A percentile compares a stretch with the other conserved stretches of the same genome.
Conservation (phyloP, 176 grass and related monocot genomes). For the Paspalum notatum region DNA sequence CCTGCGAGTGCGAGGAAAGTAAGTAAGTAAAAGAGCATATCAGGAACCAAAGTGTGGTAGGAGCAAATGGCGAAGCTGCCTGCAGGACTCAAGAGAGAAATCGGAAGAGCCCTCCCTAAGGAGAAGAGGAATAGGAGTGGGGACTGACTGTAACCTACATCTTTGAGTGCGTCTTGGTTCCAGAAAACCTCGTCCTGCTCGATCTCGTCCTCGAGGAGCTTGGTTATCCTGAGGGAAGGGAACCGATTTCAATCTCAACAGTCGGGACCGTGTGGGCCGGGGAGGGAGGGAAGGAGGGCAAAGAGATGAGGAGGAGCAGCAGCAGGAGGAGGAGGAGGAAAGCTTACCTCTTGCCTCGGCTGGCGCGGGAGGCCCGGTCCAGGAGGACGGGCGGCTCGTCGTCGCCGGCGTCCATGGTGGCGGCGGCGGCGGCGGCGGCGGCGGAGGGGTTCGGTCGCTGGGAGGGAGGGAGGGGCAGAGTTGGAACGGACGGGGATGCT, state of each 20-base stretch:
- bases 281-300: background rate
- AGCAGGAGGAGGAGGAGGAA: background rate
- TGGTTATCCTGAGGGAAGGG: constrained; percentile 66
- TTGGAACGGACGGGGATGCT: too few species aligned
- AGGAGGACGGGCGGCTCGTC: constrained; percentile 57
- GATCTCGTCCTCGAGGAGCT: constrained; percentile 72
- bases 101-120: constrained; percentile 1
- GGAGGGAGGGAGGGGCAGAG: too few species aligned
- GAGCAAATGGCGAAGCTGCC: background rate
- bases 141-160: constrained; percentile 29
- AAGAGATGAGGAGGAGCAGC: background rate
- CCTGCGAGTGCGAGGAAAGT: constrained; percentile 59
- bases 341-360: constrained; percentile 87
- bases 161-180: constrained; percentile 84
- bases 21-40: background rate
- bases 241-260: background rate
- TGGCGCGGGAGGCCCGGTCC: constrained; percentile 69
- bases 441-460: background rate
- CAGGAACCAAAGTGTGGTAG: background rate
- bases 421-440: constrained; percentile 34
- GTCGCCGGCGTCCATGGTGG: constrained; percentile 47
- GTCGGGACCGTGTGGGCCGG: background rate
- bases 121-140: background rate
- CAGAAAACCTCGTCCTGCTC: constrained; percentile 85
- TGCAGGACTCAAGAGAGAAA: background rate